Evolutionary conservation across 2,329 filamentous ascomycete genomes (phyloP).

Genomic region (Remersonia thermophila): DNA sequence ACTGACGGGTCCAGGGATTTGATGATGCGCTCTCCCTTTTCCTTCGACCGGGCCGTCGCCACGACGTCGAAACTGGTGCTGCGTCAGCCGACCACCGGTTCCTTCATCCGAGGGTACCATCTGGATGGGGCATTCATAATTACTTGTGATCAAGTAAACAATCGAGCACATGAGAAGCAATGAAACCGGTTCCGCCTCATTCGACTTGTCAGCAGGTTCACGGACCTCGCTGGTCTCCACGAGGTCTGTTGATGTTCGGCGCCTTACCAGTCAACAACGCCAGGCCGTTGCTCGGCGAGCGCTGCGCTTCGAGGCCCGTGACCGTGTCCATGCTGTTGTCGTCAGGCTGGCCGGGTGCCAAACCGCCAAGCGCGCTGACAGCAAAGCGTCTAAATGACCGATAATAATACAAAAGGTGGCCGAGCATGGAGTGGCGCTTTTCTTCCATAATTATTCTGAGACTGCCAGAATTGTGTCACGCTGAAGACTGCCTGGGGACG

Average conservation of each 20-base stretch:
- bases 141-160: constrained; percentile 31
- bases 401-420: too few species aligned
- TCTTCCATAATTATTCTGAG: too few species aligned
- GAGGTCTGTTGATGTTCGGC: background rate
- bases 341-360: too few species aligned
- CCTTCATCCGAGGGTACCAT: too few species aligned
- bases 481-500: too few species aligned
- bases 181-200: constrained; percentile 43
- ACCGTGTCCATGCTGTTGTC: constrained; percentile 7
- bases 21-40: constrained; percentile 33
- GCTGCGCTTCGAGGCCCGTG: background rate
- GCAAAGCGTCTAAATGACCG: too few species aligned
- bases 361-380: too few species aligned
- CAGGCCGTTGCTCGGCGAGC: background rate
- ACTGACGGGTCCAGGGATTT: constrained; percentile 30
- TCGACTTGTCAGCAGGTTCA: background rate
- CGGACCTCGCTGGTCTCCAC: too few species aligned
- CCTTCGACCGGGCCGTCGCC: constrained; percentile 34
- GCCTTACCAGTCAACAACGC: background rate
- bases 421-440: too few species aligned
- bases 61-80: constrained; percentile 29
- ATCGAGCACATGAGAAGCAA: constrained; percentile 41
- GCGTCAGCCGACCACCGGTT: too few species aligned
- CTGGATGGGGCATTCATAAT: too few species aligned
- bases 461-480: too few species aligned